These are phyloP conservation scores for Lipomyces orientalis DNA, from an alignment of 805 yeast species.

Conservation along the genomic window DNA sequence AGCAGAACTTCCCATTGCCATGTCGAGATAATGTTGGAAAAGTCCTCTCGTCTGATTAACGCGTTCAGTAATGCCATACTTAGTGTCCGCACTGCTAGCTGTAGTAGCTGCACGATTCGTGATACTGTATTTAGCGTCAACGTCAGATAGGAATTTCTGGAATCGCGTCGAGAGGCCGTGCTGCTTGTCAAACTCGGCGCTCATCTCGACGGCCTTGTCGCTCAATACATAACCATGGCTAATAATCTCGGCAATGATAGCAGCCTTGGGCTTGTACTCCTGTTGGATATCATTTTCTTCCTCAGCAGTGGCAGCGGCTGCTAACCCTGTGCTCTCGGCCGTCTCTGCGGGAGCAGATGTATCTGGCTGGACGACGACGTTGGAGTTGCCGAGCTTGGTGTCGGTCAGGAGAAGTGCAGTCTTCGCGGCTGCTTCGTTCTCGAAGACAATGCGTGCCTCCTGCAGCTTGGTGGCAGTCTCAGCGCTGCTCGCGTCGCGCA, in stretches of 20 bases:
- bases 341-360: constrained; percentile 34
- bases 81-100: constrained; percentile 46
- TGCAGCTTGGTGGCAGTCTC: constrained; percentile 46
- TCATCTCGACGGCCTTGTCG: constrained; percentile 64
- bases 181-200: constrained; percentile 66
- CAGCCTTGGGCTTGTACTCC: constrained; percentile 77
- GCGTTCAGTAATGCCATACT: constrained; percentile 51
- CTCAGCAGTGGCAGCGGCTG: constrained; percentile 28
- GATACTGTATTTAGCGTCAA: constrained; percentile 44
- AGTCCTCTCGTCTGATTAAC: constrained; percentile 44
- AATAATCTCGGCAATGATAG: constrained; percentile 76
- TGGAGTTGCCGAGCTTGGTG: constrained; percentile 69
- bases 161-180: constrained; percentile 66
- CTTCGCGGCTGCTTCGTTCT: constrained; percentile 62
- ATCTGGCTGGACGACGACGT: constrained; percentile 54
- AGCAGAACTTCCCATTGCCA: constrained; percentile 47
- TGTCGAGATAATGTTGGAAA: constrained; percentile 42
- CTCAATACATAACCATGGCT: constrained; percentile 73
- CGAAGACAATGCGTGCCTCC: constrained; percentile 59
- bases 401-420: constrained; percentile 76
- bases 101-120: constrained; percentile 33
- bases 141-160: constrained; percentile 57
- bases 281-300: constrained; percentile 60
- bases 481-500: constrained; percentile 23
- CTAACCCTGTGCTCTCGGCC: constrained; percentile 26